Percentiles rank a stretch among this genome's conserved stretches.
phyloP scores from a whole-genome alignment of 2,329 filamentous ascomycete genomes.

The Fusarium sulawesiense region DNA sequence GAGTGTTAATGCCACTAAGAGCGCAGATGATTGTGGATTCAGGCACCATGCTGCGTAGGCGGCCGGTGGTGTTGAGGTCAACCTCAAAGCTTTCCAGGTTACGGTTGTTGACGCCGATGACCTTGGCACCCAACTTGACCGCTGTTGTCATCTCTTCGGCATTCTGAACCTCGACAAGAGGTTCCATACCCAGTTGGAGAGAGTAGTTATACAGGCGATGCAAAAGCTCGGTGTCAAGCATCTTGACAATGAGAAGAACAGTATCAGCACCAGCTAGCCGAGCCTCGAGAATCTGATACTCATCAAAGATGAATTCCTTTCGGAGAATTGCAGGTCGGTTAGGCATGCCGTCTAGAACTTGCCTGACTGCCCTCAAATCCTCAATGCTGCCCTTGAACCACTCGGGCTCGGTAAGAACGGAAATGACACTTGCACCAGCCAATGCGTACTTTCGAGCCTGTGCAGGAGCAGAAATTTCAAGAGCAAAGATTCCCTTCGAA shows the following conservation, averaged over 20 bases:
- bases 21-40: constrained; percentile 90
- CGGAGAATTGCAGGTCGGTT: constrained; percentile 91
- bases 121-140: constrained; percentile 85
- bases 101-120: constrained; percentile 97
- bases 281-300: constrained; percentile 97
- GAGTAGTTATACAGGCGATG: constrained; percentile 89
- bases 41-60: constrained; percentile 87
- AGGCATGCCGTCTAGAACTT: constrained; percentile 89
- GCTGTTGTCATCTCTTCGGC: constrained; percentile 92
- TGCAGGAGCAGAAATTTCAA: constrained; percentile 86
- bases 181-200: constrained; percentile 92
- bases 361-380: constrained; percentile 86
- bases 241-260: constrained; percentile 96
- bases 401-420: constrained; percentile 96
- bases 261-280: constrained; percentile 94
- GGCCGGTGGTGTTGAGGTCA: constrained; percentile 90
- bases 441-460: constrained; percentile 93
- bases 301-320: constrained; percentile 98
- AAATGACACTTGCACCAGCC: constrained; percentile 95
- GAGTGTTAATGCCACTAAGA: constrained; percentile 90
- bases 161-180: constrained; percentile 95
- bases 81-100: constrained; percentile 98
- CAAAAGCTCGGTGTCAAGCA: constrained; percentile 83
- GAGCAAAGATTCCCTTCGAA: constrained; percentile 93
- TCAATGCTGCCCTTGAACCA: constrained; percentile 99